Percentiles rank a stretch among this genome's conserved stretches.
phyloP scores from a whole-genome alignment of 208 protist species.

The Vickermania ingenoplastis region DNA sequence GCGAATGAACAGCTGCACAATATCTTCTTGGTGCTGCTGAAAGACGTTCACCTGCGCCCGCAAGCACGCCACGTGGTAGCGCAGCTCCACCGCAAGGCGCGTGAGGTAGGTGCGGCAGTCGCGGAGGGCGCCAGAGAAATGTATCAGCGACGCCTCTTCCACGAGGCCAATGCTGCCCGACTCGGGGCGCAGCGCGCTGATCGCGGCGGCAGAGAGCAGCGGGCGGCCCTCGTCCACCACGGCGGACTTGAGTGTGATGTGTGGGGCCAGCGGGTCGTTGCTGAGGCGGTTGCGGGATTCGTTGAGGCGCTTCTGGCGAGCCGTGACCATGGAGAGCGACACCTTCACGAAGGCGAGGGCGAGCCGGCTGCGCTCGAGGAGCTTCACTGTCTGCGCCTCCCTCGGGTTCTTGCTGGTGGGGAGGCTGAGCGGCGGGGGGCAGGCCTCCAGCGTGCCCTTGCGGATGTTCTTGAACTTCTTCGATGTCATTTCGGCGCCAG shows the following conservation, averaged over 20 bases:
- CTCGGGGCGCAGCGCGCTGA: background rate
- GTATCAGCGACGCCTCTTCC: background rate
- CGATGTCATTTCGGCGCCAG: background rate
- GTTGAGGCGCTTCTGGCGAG: conserved; percentile 1
- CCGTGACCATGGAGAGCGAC: background rate
- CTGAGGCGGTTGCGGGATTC: background rate
- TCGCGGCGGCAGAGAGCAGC: background rate
- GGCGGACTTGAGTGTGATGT: background rate
- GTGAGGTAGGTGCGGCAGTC: conserved; percentile 67
- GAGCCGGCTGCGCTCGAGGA: background rate
- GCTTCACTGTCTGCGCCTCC: background rate
- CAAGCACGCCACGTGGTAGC: conserved; percentile 43
- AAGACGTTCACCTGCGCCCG: conserved; percentile 27
- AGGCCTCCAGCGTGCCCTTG: background rate
- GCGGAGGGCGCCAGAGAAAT: conserved; percentile 13
- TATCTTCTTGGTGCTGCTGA: conserved; percentile 38
- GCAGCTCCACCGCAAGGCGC: conserved; percentile 33
- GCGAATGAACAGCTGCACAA: conserved; percentile 44
- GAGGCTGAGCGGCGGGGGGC: background rate
- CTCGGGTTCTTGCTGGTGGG: background rate
- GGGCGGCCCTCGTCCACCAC: background rate
- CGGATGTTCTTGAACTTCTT: background rate
- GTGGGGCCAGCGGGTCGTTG: background rate
- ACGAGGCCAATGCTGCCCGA: background rate
- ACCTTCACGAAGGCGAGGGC: conserved; percentile 2